Percentiles rank a stretch among this genome's conserved stretches.
Conservation (phyloP, 2,329 filamentous ascomycete species). For the Pseudocercospora cruenta region DNA sequence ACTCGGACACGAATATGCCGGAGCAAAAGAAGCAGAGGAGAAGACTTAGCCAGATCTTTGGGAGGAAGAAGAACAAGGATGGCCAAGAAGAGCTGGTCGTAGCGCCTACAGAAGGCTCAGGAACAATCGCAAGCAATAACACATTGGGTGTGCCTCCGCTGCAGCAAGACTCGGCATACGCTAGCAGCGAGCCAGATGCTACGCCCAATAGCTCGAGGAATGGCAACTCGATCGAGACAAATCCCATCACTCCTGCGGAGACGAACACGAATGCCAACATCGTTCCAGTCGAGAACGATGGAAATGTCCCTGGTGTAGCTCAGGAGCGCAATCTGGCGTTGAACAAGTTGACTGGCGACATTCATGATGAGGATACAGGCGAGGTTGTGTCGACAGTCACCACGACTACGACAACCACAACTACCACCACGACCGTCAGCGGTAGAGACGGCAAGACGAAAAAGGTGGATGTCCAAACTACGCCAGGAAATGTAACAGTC, state of each 20-base stretch:
- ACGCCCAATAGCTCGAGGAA: background rate
- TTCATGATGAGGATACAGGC: slow-evolving; percentile 37
- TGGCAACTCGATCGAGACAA: background rate
- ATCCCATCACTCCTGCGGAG: slow-evolving; percentile 7
- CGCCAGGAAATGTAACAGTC: slow-evolving; percentile 13
- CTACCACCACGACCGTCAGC: slow-evolving; percentile 29
- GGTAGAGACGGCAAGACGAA: slow-evolving; percentile 28
- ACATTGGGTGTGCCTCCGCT: background rate
- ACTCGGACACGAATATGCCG: slow-evolving; percentile 15
- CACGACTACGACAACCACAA: slow-evolving; percentile 39
- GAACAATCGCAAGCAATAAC: background rate
- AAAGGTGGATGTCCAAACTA: slow-evolving; percentile 26
- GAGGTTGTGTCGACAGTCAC: slow-evolving; percentile 37
- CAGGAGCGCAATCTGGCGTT: slow-evolving; percentile 32
- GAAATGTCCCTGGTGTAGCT: slow-evolving; percentile 33
- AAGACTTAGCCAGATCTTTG: slow-evolving; percentile 29
- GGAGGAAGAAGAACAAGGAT: slow-evolving; percentile 27
- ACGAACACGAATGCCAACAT: slow-evolving; percentile 22
- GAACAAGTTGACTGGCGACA: slow-evolving; percentile 35
- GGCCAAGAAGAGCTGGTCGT: slow-evolving; percentile 7
- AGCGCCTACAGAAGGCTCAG: background rate
- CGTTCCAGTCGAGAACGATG: slow-evolving; percentile 34
- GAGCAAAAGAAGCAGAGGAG: slow-evolving; percentile 21
- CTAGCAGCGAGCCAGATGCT: slow-evolving; percentile 26
- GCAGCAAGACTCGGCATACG: slow-evolving; percentile 32